A percentile compares a stretch with the other conserved stretches of the same genome.
phyloP scores from a whole-genome alignment of 1,284 basidiomycete genomes.

The Papiliotrema nemorosa region DNA sequence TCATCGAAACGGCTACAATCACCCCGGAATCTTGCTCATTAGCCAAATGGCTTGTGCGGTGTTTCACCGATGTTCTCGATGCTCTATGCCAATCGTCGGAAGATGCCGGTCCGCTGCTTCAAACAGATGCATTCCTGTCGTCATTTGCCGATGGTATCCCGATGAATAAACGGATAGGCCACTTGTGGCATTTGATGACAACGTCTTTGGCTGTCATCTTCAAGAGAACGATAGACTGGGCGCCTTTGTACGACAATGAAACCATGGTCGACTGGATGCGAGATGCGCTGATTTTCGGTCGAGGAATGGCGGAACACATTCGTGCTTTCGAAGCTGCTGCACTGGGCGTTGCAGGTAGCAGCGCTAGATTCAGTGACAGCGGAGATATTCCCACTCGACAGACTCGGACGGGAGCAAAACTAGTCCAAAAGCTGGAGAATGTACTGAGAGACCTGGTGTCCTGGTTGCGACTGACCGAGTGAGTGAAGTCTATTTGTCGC shows the following conservation, averaged over 20 bases:
- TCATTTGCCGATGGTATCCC: conserved; percentile 23
- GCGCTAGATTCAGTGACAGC: neutral
- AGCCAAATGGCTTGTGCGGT: conserved; percentile 81
- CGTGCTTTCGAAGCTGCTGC: conserved; percentile 71
- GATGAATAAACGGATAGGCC: conserved; percentile 58
- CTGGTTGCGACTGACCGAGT: conserved; percentile 86
- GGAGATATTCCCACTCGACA: conserved; percentile 42
- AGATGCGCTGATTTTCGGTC: conserved; percentile 86
- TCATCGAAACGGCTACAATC: conserved; percentile 59
- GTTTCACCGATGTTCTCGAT: conserved; percentile 86
- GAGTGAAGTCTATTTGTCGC: conserved; percentile 12
- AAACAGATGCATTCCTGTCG: conserved; percentile 52
- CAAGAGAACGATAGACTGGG: conserved; percentile 74
- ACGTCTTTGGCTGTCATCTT: conserved; percentile 76
- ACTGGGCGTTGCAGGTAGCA: conserved; percentile 35
- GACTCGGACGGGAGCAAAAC: conserved; percentile 58
- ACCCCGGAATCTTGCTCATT: conserved; percentile 80
- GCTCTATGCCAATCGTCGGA: conserved; percentile 69
- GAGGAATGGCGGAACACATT: conserved; percentile 75
- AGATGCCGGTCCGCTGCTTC: conserved; percentile 30
- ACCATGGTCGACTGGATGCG: conserved; percentile 96
- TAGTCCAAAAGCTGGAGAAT: conserved; percentile 72
- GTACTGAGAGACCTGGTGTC: conserved; percentile 71
- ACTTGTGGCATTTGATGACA: conserved; percentile 79
- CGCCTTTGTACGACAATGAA: conserved; percentile 68